phyloP scores from a whole-genome alignment of 2,329 filamentous ascomycete genomes.

The Pseudogymnoascus pannorum region DNA sequence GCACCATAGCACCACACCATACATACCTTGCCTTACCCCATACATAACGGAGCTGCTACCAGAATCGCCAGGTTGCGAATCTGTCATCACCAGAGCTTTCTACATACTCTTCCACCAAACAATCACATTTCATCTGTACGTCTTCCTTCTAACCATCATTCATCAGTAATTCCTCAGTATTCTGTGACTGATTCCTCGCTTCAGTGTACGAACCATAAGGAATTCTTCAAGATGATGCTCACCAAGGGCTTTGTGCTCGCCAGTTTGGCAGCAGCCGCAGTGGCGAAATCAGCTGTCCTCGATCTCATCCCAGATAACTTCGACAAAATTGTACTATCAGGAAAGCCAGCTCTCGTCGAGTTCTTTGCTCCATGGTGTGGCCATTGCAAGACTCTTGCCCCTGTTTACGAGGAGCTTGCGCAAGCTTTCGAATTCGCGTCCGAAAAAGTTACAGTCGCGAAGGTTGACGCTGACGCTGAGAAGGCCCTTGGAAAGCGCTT shows the following conservation, averaged over 20 bases:
- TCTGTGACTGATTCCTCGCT: not conserved
- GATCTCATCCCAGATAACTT: conserved; percentile 90
- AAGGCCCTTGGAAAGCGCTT: conserved; percentile 77
- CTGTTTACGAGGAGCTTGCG: conserved; percentile 87
- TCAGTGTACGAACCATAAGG: not conserved
- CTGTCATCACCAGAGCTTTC: not conserved
- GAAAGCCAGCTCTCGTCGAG: conserved; percentile 92
- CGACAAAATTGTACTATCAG: conserved; percentile 79
- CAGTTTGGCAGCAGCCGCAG: conserved; percentile 45
- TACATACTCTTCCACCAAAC: conserved; percentile 1
- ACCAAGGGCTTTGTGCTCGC: conserved; percentile 54
- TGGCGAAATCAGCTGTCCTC: conserved; percentile 74
- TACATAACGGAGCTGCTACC: not conserved
- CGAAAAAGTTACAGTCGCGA: conserved; percentile 76
- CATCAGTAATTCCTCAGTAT: not conserved
- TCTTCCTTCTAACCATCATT: not conserved
- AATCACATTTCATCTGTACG: conserved; percentile 2
- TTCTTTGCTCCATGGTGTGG: conserved; percentile 99
- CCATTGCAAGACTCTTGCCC: conserved; percentile 96
- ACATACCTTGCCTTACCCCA: not conserved
- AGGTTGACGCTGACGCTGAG: conserved; percentile 92
- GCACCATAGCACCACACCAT: not conserved
- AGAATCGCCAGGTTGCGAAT: conserved; percentile 7
- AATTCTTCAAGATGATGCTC: conserved; percentile 30
- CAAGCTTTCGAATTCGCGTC: conserved; percentile 62